Conservation (phyloP, 1,284 basidiomycete species). For the Ceratobasidium sp. region DNA sequence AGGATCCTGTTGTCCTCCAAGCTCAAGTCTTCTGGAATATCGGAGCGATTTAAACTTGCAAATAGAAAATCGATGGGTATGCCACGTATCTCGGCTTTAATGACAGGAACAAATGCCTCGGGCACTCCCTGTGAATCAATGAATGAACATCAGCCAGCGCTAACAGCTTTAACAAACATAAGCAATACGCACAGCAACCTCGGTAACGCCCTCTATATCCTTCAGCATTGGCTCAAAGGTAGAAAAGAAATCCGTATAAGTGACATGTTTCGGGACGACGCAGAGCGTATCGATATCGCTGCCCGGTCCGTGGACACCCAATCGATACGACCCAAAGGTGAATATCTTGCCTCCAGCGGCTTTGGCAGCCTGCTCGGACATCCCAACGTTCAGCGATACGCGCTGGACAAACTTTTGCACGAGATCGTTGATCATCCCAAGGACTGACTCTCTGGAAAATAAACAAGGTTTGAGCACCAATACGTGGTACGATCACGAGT, state of each 20-base stretch:
- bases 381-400: conserved; percentile 81
- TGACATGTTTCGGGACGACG: conserved; percentile 96
- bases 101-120: conserved; percentile 95
- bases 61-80: conserved; percentile 96
- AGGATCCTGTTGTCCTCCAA: conserved; percentile 93
- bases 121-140: conserved; percentile 82
- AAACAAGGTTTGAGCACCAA: conserved; percentile 12
- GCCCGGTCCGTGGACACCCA: conserved; percentile 97
- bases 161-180: background rate
- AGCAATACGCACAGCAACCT: conserved; percentile 82
- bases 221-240: conserved; percentile 92
- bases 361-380: conserved; percentile 87
- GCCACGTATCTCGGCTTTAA: conserved; percentile 91
- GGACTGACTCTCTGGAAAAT: conserved; percentile 83
- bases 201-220: conserved; percentile 86
- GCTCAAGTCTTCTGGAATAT: conserved; percentile 91
- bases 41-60: conserved; percentile 84
- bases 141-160: background rate
- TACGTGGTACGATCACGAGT: background rate
- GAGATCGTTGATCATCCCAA: conserved; percentile 89
- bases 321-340: conserved; percentile 96
- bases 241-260: conserved; percentile 95
- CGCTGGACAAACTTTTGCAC: conserved; percentile 95
- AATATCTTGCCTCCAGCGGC: conserved; percentile 98
- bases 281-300: conserved; percentile 99